Conservation (phyloP, 176 grass and related monocot genomes). For the Stipa capillata region DNA sequence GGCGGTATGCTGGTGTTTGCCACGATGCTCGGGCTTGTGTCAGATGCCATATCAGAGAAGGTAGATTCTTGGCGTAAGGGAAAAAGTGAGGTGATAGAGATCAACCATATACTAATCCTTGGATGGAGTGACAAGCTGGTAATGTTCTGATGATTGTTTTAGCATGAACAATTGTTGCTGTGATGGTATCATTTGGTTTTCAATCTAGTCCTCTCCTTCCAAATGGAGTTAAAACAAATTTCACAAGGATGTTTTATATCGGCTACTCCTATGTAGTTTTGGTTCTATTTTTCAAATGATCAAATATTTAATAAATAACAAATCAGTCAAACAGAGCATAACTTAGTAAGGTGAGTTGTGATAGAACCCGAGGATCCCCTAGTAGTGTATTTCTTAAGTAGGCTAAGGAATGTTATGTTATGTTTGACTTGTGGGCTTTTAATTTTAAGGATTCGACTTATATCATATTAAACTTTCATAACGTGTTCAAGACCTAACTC, state of each 20-base stretch:
- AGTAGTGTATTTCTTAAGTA: background rate
- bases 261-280: background rate
- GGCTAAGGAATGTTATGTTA: background rate
- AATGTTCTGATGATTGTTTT: constrained; percentile 22
- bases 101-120: constrained; percentile 91
- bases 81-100: constrained; percentile 97
- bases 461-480: background rate
- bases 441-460: background rate
- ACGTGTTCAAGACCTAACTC: background rate
- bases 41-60: constrained; percentile 98
- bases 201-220: background rate
- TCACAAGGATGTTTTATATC: background rate
- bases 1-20: constrained; percentile 99
- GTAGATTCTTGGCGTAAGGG: constrained; percentile 99
- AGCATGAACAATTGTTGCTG: background rate
- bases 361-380: background rate
- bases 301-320: background rate
- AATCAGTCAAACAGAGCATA: background rate
- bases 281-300: background rate
- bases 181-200: background rate
- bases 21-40: constrained; percentile 96
- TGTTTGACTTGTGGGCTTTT: background rate
- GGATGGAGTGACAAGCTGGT: constrained; percentile 99
- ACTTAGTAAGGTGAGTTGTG: background rate
- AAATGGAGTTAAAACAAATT: background rate